Conservation (phyloP, 768 basidiomycete species). For the Leccinum boreale region DNA sequence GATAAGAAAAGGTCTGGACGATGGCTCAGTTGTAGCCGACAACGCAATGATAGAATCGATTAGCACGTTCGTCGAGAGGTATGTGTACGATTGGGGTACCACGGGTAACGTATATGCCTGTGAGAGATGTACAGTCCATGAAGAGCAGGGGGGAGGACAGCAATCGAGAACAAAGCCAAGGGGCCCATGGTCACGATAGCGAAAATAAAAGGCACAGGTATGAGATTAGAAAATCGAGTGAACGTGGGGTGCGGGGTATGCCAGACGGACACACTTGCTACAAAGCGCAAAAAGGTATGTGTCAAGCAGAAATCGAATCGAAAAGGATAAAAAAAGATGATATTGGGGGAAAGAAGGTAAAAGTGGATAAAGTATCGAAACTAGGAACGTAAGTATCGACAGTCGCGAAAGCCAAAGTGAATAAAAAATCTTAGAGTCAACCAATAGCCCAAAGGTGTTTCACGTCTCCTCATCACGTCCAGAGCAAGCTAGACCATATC, state of each 20-base stretch:
- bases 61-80: conserved; percentile 8
- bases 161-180: conserved; percentile 23
- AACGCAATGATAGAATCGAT: not conserved
- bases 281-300: conserved; percentile 23
- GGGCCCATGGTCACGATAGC: conserved; percentile 22
- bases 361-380: conserved; percentile 30
- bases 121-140: conserved; percentile 24
- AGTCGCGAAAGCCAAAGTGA: conserved; percentile 36
- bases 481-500: conserved; percentile 4
- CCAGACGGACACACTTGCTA: conserved; percentile 20
- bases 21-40: not conserved
- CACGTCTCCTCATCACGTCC: conserved; percentile 14
- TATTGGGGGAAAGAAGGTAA: conserved; percentile 17
- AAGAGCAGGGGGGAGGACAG: conserved; percentile 16
- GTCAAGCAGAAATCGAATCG: conserved; percentile 30
- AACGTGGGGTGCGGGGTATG: conserved; percentile 26
- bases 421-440: conserved; percentile 51
- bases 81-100: conserved; percentile 13
- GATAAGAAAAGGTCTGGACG: not conserved
- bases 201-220: conserved; percentile 32
- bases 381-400: conserved; percentile 26
- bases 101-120: conserved; percentile 22
- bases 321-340: conserved; percentile 33
- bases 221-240: conserved; percentile 29
- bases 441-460: conserved; percentile 56